Base-by-base conservation (phyloP, 2,329 filamentous ascomycete species). In the Scedosporium apiospermum region DNA sequence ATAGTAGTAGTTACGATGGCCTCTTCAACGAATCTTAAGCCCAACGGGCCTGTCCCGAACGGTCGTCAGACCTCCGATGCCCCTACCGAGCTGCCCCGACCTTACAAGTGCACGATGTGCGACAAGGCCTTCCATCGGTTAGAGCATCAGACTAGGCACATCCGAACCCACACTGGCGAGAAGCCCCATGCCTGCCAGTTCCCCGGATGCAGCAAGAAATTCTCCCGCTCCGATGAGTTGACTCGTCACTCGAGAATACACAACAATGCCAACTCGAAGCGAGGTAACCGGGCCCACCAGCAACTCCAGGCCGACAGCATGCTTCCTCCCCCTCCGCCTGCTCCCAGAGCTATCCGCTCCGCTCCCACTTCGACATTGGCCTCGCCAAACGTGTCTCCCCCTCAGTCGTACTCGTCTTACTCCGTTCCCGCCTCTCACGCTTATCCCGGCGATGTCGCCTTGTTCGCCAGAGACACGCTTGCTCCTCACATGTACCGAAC, bases 71-170 rank as follows among this genome's bases (percentile, higher is more conserved):
- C 79, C 66, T 69, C 84, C 76, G 76, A 91, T 60, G 68, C 65
- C 67, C 70, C 72, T 57, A 80, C 77, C 64, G 93, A 98, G 76
- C 85, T 98, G 62, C 95, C 95, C 64, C 88, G 95, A 63, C 93
- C 93, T 0, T 99, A 99, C 86, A 98, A 98, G 81, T 99, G 93
- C 76, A 93, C 93, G 65, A 85, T 99, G 66, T 99, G 95, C 80
- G 93, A 97, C 71, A 96, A 97, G 83, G 93, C 95, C 65, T 99
- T 99, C 79, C 95, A 98, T 81, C 91, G 95, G 66, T 83, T 99
- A 51, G 93, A 98, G 80, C 93, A 98, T 75, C 93, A 97, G 82
- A 87, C 84, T 23, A 78, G 83, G 70, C 93, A 99, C 77, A 98
- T 98, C 72, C 88, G 93, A 70, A 98, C 95, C 6, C 93, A 99